Base-by-base conservation (phyloP, 768 basidiomycete genomes). In the Tylopilus plumbeoviolaceoides region DNA sequence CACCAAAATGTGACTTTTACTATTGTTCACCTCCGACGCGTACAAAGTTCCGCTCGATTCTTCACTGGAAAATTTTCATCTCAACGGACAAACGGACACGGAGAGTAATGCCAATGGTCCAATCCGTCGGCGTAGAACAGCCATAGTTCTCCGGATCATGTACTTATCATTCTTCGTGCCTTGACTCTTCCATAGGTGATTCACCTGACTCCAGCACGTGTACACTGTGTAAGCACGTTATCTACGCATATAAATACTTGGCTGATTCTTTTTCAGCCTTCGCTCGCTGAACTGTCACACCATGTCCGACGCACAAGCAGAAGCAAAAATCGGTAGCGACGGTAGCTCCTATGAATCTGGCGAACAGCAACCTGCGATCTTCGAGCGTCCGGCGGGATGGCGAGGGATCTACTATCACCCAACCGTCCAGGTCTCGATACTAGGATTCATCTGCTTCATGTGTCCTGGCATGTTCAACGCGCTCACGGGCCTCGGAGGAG, bases 401-500 rank as follows among this genome's bases (percentile, higher is more conserved):
- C 78, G 70, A 59, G 75, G 79, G 8, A 30, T 82, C 21, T 85
- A 84, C 65, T 77, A 78, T 55, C 75, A 85, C 55, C 80, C 83
- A 0, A 4, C 53, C 17, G 31, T 54, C 15, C 65, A 67, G 51
- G 70, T 86, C 47, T 46, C 48, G 1, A 71, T 90, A 68, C 73
- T 89, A 17, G 88, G 86, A 41, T 75, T 89, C 44, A 81, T 89
- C n/a, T 66, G 67, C 56, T 82, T 83, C 63, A 80, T 82, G 81
- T 56, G 72, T 51, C 71, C 70, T 65, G 88, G 89, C 53, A 77
- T 90, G 50, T 91, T 87, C 72, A 91, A 91, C 60, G 83, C 88
- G 1, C 72, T 90, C 61, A 85, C 81, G 52, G 88, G 90, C 31
- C 75, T 94, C 43, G 90, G 91, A 4, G 89, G 78, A 43, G 89